Evolutionary conservation across 2,329 filamentous ascomycete species (phyloP), one percentile per base, ranked within the genome.

Genomic region (Fusarium avenaceum): DNA sequence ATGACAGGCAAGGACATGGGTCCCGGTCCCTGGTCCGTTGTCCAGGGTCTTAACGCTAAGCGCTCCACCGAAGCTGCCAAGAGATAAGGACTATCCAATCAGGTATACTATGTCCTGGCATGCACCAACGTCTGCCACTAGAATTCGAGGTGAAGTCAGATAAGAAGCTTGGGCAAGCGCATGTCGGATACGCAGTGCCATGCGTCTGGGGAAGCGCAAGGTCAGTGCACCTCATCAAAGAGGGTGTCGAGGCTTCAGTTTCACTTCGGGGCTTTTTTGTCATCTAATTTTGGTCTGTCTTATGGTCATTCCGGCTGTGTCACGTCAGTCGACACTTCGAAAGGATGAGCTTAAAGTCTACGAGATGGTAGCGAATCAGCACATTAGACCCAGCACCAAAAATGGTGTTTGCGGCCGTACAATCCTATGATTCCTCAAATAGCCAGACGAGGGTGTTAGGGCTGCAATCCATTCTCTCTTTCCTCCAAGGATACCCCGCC

Each of bases 41-140:
- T 54, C 57, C 48, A 49, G 61, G 57, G 50, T 66, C 56, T 63
- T 40, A 40, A 51, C 53, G 48, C 63, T 71, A 72, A 62, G 30
- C 49, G 49, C 67, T 71, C 65, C 65, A 65, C 59, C 38, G 38
- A 63, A 66, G 57, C 60, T 67, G 67, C 67, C 69, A 69, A 76
- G 66, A 75, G 75, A 76, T 76, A 76, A 76, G 75, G 46, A 45
- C 42, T 22, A 33, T 14, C 75, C 75, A 76, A 76, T 76, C 54
- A 75, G 51, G 32, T 19, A 14, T 45, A 26, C n/a, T 44, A 57
- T 52, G 59, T 67, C 63, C 65, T 62, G 45, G 67, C 62, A 62
- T 44, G 63, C 55, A 53, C 59, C 61, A 35, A 60, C 57, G 43
- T 60, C 56, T 64, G 52, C 50, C 53, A 51, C 65, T 48, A 40